phyloP scores from a whole-genome alignment of 2,329 filamentous ascomycete species.

The Fusarium musae region DNA sequence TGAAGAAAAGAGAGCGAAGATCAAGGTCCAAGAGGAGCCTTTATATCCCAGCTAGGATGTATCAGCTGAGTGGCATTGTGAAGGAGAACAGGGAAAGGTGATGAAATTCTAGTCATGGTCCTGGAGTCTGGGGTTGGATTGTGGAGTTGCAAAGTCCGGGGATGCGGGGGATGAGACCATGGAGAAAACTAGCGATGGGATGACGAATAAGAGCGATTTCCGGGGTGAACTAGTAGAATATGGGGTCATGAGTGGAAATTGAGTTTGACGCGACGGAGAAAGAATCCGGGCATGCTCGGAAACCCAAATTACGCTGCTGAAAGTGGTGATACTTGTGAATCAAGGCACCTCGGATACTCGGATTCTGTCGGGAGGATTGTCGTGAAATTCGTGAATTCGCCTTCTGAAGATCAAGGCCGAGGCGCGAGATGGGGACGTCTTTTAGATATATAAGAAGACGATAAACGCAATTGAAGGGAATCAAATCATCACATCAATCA shows the following conservation, averaged over 20 bases:
- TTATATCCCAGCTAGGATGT: neutral
- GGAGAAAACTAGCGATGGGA: neutral
- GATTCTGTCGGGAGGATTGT: slow-evolving; percentile 4
- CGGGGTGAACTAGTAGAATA: neutral
- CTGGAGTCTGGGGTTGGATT: slow-evolving; percentile 17
- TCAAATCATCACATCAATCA: slow-evolving; percentile 6
- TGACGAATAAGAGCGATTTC: slow-evolving; percentile 1
- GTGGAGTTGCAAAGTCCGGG: slow-evolving; percentile 20
- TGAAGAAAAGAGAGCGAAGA: neutral
- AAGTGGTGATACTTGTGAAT: rapidly evolving
- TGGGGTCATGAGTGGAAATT: neutral
- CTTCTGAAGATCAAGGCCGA: slow-evolving; percentile 8
- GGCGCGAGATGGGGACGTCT: neutral
- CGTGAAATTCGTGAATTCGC: neutral
- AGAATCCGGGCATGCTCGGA: neutral
- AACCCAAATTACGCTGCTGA: rapidly evolving
- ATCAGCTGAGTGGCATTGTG: neutral
- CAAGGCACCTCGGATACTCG: neutral
- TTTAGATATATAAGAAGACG: slow-evolving; percentile 19
- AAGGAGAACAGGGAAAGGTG: neutral
- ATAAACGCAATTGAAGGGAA: neutral
- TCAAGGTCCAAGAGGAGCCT: neutral
- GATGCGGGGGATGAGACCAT: slow-evolving; percentile 21
- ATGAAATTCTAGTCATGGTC: slow-evolving; percentile 3
- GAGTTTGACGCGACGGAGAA: neutral